Percentiles rank a stretch among this genome's conserved stretches.
Conservation (phyloP, 129 eudicot genomes). For the Artemisia annua region DNA sequence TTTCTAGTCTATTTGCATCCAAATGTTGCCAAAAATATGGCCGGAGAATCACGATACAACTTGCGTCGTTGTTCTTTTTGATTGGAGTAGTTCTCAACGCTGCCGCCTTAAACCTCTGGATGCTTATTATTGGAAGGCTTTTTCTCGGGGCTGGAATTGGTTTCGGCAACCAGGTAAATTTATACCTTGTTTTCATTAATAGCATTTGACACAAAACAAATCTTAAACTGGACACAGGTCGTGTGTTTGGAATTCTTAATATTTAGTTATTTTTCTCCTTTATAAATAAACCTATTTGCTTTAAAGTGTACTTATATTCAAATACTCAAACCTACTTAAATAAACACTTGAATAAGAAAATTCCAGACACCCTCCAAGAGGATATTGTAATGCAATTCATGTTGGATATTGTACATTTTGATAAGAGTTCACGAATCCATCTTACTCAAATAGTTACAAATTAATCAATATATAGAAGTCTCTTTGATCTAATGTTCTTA, state of each 20-base stretch:
- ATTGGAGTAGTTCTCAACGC: constrained; percentile 42
- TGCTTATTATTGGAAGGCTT: constrained; percentile 66
- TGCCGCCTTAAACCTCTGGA: constrained; percentile 31
- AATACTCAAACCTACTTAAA: no score
- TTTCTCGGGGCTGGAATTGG: constrained; percentile 66
- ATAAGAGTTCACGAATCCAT: neutral
- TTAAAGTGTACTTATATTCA: no score
- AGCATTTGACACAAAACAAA: neutral
- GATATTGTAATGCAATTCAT: no score
- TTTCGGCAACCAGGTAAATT: constrained; percentile 61
- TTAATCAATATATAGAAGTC: neutral
- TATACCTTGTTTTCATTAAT: neutral
- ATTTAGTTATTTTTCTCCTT: no score
- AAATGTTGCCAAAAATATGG: constrained; percentile 42
- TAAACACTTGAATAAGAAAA: no score
- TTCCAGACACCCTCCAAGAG: no score
- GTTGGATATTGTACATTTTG: no score
- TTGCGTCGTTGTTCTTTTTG: constrained; percentile 53
- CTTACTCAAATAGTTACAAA: neutral
- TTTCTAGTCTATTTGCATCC: constrained; percentile 50
- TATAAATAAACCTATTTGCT: no score
- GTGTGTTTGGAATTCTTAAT: no score
- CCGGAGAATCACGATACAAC: constrained; percentile 50
- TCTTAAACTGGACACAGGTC: no score
- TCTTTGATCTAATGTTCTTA: no score